phyloP scores from a whole-genome alignment of 179 eudicot genomes.

The Beta corolliflora region DNA sequence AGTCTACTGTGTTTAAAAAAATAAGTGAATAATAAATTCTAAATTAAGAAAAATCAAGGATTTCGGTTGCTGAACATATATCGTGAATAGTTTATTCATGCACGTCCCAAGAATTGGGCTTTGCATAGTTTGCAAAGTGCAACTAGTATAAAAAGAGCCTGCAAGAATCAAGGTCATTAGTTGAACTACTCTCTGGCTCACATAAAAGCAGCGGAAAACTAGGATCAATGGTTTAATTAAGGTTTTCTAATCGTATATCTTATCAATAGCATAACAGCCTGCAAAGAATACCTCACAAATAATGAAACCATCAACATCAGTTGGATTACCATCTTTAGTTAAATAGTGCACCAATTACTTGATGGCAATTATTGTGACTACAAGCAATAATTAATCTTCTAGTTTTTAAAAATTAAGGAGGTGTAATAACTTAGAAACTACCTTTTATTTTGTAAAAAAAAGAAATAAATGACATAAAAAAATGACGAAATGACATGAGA shows the following conservation, averaged over 20 bases:
- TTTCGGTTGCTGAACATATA: background rate
- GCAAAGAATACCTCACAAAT: too few relatives aligned
- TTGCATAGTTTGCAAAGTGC: conserved; percentile 1
- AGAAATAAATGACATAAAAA: too few relatives aligned
- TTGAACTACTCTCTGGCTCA: background rate
- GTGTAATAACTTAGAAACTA: too few relatives aligned
- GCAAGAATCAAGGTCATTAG: background rate
- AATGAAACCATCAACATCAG: too few relatives aligned
- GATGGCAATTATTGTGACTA: too few relatives aligned
- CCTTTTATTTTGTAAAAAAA: too few relatives aligned
- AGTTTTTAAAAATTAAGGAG: too few relatives aligned
- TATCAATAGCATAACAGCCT: too few relatives aligned
- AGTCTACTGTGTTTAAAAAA: background rate
- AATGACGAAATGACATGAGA: too few relatives aligned
- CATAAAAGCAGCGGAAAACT: background rate
- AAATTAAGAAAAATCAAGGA: background rate
- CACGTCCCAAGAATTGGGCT: conserved; percentile 15
- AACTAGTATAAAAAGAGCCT: background rate
- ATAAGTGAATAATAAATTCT: background rate
- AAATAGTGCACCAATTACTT: too few relatives aligned
- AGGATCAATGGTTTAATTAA: conserved; percentile 8
- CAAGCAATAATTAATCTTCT: too few relatives aligned
- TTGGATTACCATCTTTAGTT: too few relatives aligned
- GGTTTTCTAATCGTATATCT: background rate
- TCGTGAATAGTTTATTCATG: background rate